phyloP scores from a whole-genome alignment of 352 stramenopile species.

The Phytophthora nicotianae region DNA sequence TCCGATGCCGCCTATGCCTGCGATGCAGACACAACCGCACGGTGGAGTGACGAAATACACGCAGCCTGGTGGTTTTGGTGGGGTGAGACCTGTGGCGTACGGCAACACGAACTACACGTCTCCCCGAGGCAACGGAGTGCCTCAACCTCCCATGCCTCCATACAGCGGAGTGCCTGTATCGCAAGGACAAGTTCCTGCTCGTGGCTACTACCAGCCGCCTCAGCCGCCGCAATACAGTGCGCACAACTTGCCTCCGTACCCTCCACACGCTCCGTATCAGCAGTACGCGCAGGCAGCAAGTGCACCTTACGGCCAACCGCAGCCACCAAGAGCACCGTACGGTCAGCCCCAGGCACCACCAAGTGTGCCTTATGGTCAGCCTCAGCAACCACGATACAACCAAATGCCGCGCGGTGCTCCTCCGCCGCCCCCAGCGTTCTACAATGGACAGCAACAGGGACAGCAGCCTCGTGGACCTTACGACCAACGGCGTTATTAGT shows the following conservation, averaged over 20 bases:
- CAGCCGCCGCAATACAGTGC: constrained; percentile 33
- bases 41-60: constrained; percentile 61
- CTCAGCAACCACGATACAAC: constrained; percentile 19
- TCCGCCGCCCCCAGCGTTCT: constrained; percentile 20
- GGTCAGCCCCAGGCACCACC: constrained; percentile 11
- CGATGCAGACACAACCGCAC: constrained; percentile 47
- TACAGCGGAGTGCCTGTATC: constrained; percentile 38
- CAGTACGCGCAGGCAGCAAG: constrained; percentile 31
- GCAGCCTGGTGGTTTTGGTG: constrained; percentile 35
- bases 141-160: constrained; percentile 30
- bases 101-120: constrained; percentile 48
- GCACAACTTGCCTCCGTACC: constrained; percentile 37
- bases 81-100: constrained; percentile 29
- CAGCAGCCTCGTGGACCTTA: constrained; percentile 45
- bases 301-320: constrained; percentile 21
- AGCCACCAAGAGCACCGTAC: constrained; percentile 20
- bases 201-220: constrained; percentile 36
- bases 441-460: constrained; percentile 29
- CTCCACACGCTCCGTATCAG: constrained; percentile 31
- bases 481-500: constrained; percentile 37
- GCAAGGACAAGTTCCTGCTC: constrained; percentile 23
- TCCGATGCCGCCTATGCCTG: constrained; percentile 10
- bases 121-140: constrained; percentile 23
- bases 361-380: constrained; percentile 18
- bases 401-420: constrained; percentile 16